A percentile compares a stretch with the other conserved stretches of the same genome.
Conservation (phyloP, 225 moss, liverwort and hornwort species). For the Neckera pumila region DNA sequence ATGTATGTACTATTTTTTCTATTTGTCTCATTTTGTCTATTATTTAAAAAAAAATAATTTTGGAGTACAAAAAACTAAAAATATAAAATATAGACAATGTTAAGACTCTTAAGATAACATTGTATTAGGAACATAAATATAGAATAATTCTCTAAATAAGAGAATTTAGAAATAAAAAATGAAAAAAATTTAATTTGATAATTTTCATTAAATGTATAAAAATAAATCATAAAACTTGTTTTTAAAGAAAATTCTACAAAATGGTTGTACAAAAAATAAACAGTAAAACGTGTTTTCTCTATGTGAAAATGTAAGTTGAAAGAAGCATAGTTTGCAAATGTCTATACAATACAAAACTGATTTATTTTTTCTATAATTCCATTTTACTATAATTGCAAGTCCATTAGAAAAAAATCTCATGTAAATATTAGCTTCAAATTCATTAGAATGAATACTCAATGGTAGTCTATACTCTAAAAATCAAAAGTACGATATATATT, state of each 20-base stretch:
- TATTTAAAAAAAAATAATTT: not conserved
- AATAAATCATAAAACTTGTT: too few relatives aligned
- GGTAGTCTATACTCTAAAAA: accelerated
- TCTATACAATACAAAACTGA: not conserved
- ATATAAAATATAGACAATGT: not conserved
- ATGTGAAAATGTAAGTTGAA: not conserved
- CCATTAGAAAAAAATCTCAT: not conserved
- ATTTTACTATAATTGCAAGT: not conserved
- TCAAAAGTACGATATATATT: not conserved
- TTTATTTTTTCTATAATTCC: not conserved
- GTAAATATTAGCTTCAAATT: not conserved
- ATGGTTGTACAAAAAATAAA: not conserved
- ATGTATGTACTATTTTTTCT: not conserved
- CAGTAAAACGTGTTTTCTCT: not conserved
- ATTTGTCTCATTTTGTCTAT: not conserved
- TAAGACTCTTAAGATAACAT: not conserved
- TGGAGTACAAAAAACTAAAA: not conserved
- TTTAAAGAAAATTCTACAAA: not conserved
- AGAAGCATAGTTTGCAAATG: not conserved
- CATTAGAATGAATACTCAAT: not conserved
- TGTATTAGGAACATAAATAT: too few relatives aligned
- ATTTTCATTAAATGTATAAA: not conserved
- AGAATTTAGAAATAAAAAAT: not conserved
- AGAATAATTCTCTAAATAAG: not conserved
- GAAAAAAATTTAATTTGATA: too few relatives aligned